Conservation (phyloP, 2,329 filamentous ascomycete species). For the Penicillium corylophilum region DNA sequence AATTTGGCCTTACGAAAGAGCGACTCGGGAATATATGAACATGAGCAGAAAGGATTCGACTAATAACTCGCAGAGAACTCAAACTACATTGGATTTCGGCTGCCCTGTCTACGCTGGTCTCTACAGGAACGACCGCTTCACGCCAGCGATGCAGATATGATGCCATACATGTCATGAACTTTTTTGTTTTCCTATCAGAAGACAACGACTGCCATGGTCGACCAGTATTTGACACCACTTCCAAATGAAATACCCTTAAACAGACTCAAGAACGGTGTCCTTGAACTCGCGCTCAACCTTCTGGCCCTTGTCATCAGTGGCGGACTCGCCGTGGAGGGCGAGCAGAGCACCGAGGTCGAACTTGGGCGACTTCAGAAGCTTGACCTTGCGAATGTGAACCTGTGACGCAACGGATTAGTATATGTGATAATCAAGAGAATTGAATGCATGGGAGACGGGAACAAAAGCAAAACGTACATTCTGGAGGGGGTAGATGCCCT, state of each 20-base stretch:
- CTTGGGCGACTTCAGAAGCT: conserved; percentile 98
- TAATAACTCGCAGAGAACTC: neutral
- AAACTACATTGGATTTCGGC: conserved; percentile 7
- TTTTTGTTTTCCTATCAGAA: conserved; percentile 28
- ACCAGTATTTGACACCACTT: conserved; percentile 76
- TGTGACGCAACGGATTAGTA: conserved; percentile 37
- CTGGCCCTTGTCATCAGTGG: conserved; percentile 92
- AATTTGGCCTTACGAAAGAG: too few species aligned
- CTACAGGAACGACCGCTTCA: conserved; percentile 3
- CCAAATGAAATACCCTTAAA: conserved; percentile 72
- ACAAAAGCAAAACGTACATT: conserved; percentile 70
- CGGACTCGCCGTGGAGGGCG: conserved; percentile 95
- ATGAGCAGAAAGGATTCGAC: neutral
- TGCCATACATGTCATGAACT: conserved; percentile 29
- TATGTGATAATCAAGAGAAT: neutral
- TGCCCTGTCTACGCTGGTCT: conserved; percentile 2
- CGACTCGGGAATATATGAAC: too few species aligned
- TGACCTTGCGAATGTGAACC: conserved; percentile 99
- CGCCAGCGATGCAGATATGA: conserved; percentile 15
- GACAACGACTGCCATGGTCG: conserved; percentile 42
- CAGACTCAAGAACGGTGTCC: conserved; percentile 90
- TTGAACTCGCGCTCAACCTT: conserved; percentile 99
- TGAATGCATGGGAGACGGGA: neutral
- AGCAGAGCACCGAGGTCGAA: conserved; percentile 97
- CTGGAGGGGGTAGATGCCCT: conserved; percentile 99